These are phyloP conservation scores for Parmelia sp. DNA, from an alignment of 495 filamentous ascomycete genomes.

Conservation along the genomic window DNA sequence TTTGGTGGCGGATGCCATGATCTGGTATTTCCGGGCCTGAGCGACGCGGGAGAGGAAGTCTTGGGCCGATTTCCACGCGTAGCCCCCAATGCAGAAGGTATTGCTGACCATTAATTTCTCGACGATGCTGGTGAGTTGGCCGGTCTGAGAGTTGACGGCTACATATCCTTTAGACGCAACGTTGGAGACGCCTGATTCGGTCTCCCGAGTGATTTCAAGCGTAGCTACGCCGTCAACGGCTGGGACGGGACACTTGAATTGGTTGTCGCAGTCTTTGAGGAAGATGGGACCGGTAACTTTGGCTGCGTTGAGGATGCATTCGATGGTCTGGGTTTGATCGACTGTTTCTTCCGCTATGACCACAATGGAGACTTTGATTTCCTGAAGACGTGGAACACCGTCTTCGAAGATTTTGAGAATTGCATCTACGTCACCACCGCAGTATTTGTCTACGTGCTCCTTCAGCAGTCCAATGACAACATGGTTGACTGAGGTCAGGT, in stretches of 20 bases:
- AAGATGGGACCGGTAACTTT: not conserved
- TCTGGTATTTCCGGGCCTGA: not conserved
- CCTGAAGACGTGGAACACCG: slow-evolving; percentile 2
- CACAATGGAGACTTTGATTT: slow-evolving; percentile 5
- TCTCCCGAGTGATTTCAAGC: not conserved
- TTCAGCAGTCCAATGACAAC: not conserved
- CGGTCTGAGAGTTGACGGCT: slow-evolving; percentile 4
- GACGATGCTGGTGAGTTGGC: slow-evolving; percentile 4
- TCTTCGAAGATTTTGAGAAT: slow-evolving; percentile 1
- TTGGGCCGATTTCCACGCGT: slow-evolving; percentile 5
- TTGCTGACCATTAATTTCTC: slow-evolving; percentile 1
- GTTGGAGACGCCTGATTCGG: slow-evolving; percentile 6
- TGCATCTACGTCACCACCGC: not conserved
- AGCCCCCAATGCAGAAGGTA: slow-evolving; percentile 5
- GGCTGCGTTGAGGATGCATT: slow-evolving; percentile 3
- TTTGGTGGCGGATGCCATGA: slow-evolving; percentile 4
- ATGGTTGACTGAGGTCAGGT: not conserved
- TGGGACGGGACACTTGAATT: slow-evolving; percentile 6
- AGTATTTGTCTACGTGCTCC: slow-evolving; percentile 2
- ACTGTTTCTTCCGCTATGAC: slow-evolving; percentile 4
- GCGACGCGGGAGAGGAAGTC: not conserved
- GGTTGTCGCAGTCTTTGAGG: slow-evolving; percentile 3
- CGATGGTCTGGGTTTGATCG: slow-evolving; percentile 1
- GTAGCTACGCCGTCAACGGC: slow-evolving; percentile 4
- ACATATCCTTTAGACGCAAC: slow-evolving; percentile 4